Evolutionary conservation across 2,329 filamentous ascomycete genomes (phyloP).

Genomic region (Pseudogymnoascus sp.): DNA sequence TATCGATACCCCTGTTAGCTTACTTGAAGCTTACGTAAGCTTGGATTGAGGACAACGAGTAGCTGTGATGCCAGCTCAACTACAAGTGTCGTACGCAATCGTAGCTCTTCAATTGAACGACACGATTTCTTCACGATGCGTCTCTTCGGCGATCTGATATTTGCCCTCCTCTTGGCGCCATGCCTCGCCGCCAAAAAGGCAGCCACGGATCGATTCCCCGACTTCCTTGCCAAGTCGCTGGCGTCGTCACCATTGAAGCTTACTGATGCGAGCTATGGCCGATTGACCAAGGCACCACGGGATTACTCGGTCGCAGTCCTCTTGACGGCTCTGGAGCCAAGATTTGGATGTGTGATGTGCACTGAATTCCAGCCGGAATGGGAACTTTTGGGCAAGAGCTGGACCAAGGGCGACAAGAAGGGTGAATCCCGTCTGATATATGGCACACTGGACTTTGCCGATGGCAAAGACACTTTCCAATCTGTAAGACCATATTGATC

Average conservation of each 20-base stretch:
- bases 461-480: conserved; percentile 79
- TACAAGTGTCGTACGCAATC: conserved; percentile 4
- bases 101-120: background rate
- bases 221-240: conserved; percentile 61
- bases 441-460: conserved; percentile 76
- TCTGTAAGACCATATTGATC: conserved; percentile 49
- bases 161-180: conserved; percentile 52
- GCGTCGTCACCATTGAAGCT: conserved; percentile 65
- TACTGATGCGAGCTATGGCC: conserved; percentile 64
- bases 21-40: background rate
- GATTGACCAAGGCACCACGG: conserved; percentile 67
- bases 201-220: conserved; percentile 57
- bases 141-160: conserved; percentile 54
- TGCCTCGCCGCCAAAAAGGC: conserved; percentile 58
- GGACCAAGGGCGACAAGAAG: conserved; percentile 75
- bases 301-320: conserved; percentile 79
- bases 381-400: conserved; percentile 78
- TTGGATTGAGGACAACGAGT: conserved; percentile 3
- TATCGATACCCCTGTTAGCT: conserved; percentile 1
- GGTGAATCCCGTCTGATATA: conserved; percentile 68
- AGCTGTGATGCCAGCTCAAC: conserved; percentile 4
- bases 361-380: conserved; percentile 91
- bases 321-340: conserved; percentile 74
- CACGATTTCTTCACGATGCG: conserved; percentile 50
- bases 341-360: conserved; percentile 81